Conservation (phyloP, 208 protist species). For the Porcisia deanei region DNA sequence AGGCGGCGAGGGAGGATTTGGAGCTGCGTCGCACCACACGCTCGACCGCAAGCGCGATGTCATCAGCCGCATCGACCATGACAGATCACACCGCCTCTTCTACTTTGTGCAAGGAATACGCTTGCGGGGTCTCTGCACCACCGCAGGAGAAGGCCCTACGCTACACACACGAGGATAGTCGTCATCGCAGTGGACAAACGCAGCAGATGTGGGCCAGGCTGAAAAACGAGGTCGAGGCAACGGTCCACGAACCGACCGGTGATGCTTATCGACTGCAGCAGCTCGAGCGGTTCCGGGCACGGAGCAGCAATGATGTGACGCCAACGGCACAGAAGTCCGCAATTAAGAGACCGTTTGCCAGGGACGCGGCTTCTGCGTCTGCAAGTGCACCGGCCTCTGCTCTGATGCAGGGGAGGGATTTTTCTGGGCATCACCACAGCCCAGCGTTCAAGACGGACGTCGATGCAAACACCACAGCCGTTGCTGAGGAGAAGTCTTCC, state of each 20-base stretch:
- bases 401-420: neutral
- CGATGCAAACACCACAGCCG: neutral
- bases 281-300: constrained; percentile 54
- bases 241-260: constrained; percentile 52
- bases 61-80: constrained; percentile 13
- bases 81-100: neutral
- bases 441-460: neutral
- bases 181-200: constrained; percentile 28
- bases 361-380: neutral
- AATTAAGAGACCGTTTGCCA: neutral
- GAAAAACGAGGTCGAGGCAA: constrained; percentile 67
- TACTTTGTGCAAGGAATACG: neutral
- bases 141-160: neutral
- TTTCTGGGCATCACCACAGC: neutral
- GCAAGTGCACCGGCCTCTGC: neutral
- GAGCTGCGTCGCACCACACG: constrained; percentile 26
- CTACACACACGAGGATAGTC: neutral
- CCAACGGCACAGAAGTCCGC: neutral
- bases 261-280: constrained; percentile 77
- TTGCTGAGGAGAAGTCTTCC: neutral
- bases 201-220: constrained; percentile 57
- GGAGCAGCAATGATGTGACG: constrained; percentile 4
- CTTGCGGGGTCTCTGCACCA: neutral
- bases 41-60: constrained; percentile 4
- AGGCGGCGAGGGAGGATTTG: constrained; percentile 22